Conservation (phyloP, 2,329 filamentous ascomycete genomes). For the Sphaerulina musiva region DNA sequence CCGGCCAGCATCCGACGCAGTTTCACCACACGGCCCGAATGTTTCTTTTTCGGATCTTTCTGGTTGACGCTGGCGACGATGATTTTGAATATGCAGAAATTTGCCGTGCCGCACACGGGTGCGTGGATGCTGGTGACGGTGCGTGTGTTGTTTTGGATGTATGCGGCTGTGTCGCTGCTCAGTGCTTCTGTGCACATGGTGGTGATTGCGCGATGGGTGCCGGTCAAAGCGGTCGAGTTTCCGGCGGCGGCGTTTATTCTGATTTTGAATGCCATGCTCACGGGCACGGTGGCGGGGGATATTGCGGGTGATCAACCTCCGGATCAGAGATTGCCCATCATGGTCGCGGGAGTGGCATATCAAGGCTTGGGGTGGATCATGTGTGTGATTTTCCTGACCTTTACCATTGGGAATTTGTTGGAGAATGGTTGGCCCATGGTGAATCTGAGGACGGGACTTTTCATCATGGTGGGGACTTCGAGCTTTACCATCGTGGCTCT, state of each 20-base stretch:
- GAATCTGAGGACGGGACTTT: slow-evolving; percentile 38
- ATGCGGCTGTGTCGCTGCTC: slow-evolving; percentile 34
- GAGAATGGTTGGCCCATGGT: slow-evolving; percentile 41
- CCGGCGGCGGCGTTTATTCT: slow-evolving; percentile 17
- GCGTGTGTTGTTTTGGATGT: slow-evolving; percentile 63
- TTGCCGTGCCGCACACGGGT: slow-evolving; percentile 54
- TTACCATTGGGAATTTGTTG: slow-evolving; percentile 38
- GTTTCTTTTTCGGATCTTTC: slow-evolving; percentile 64
- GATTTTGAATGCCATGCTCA: slow-evolving; percentile 22
- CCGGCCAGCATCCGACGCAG: slow-evolving; percentile 49
- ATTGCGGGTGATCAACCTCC: slow-evolving; percentile 28
- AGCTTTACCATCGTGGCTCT: slow-evolving; percentile 26
- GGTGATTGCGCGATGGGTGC: slow-evolving; percentile 7
- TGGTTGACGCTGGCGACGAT: slow-evolving; percentile 64
- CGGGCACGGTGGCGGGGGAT: slow-evolving; percentile 18
- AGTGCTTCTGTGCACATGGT: slow-evolving; percentile 14
- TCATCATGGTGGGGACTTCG: slow-evolving; percentile 45
- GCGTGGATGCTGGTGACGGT: slow-evolving; percentile 53
- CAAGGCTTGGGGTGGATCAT: slow-evolving; percentile 45
- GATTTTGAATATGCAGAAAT: slow-evolving; percentile 60
- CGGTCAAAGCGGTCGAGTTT: slow-evolving; percentile 14
- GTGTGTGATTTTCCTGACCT: slow-evolving; percentile 36
- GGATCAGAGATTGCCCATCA: slow-evolving; percentile 35
- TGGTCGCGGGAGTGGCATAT: slow-evolving; percentile 40
- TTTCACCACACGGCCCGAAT: slow-evolving; percentile 60